Evolutionary conservation across 805 yeast genomes (phyloP).

Genomic region (Scheffersomyces lignosus): DNA sequence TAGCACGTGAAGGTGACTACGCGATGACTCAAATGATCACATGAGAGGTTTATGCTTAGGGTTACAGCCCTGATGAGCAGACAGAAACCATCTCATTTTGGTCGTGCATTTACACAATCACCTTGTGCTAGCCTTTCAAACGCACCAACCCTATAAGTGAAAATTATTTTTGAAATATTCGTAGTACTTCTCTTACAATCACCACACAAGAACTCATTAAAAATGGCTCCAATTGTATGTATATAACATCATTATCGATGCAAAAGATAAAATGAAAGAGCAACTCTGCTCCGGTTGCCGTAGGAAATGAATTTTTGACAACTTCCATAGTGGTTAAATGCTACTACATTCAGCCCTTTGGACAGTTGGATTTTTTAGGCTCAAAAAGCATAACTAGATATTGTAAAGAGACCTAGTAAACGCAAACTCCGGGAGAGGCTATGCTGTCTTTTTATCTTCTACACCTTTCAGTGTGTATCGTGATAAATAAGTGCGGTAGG

Average conservation of each 20-base stretch:
- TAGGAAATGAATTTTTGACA: neutral
- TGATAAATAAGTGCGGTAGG: slow-evolving; percentile 65
- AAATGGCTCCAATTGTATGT: slow-evolving; percentile 95
- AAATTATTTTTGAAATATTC: slow-evolving; percentile 1
- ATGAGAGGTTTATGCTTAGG: neutral
- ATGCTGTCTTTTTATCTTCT: slow-evolving; percentile 43
- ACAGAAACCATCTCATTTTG: no score
- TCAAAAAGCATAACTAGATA: neutral
- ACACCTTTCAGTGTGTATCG: slow-evolving; percentile 13
- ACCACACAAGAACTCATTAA: slow-evolving; percentile 17
- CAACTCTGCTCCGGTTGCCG: neutral
- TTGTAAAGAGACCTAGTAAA: neutral
- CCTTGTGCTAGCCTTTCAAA: no score
- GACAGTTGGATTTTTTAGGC: no score
- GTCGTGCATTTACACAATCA: no score
- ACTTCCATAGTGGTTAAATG: no score
- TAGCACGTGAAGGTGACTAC: no score
- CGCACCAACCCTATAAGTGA: no score
- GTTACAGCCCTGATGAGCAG: neutral
- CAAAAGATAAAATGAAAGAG: neutral
- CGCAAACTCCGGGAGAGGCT: slow-evolving; percentile 31
- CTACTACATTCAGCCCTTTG: no score
- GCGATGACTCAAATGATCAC: slow-evolving; percentile 1
- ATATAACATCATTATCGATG: no score
- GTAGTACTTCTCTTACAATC: slow-evolving; percentile 4